phyloP scores from a whole-genome alignment of 1,284 basidiomycete species.

The Ceratobasidium sp. region DNA sequence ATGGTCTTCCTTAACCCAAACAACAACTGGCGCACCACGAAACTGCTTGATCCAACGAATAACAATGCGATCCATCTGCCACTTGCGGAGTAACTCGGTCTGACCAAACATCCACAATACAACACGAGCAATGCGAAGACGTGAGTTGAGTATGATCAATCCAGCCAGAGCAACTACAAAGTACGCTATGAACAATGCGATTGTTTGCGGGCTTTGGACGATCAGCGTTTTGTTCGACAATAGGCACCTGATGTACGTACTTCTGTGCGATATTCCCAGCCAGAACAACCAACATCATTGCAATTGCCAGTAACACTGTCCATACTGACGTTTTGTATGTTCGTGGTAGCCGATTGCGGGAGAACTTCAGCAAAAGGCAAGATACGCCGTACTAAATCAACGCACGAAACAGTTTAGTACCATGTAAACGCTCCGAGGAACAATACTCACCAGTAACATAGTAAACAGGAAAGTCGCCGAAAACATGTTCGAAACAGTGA shows the following conservation, averaged over 20 bases:
- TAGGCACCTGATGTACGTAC: slow-evolving; percentile 21
- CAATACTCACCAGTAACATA: slow-evolving; percentile 42
- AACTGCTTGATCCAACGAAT: slow-evolving; percentile 60
- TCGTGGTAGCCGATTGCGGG: slow-evolving; percentile 67
- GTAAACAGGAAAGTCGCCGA: slow-evolving; percentile 56
- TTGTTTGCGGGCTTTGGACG: slow-evolving; percentile 29
- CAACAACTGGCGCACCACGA: slow-evolving; percentile 65
- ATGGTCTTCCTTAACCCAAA: slow-evolving; percentile 71
- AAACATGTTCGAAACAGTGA: slow-evolving; percentile 60
- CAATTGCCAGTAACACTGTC: slow-evolving; percentile 58
- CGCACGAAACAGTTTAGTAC: slow-evolving; percentile 24
- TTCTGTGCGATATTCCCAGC: slow-evolving; percentile 64
- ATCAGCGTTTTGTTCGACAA: slow-evolving; percentile 15
- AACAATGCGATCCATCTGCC: slow-evolving; percentile 59
- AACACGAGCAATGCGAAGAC: slow-evolving; percentile 63
- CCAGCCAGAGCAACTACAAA: slow-evolving; percentile 60
- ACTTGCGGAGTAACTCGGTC: slow-evolving; percentile 56
- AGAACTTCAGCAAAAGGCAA: slow-evolving; percentile 69
- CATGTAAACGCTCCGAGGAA: slow-evolving; percentile 6
- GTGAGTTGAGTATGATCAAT: slow-evolving; percentile 63
- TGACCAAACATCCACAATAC: slow-evolving; percentile 73
- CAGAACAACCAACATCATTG: slow-evolving; percentile 61
- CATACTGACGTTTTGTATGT: slow-evolving; percentile 56
- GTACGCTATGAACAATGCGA: slow-evolving; percentile 70
- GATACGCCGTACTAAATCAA: slow-evolving; percentile 72